Base-by-base conservation (phyloP, 768 basidiomycete genomes). In the Agaricus bisporus region DNA sequence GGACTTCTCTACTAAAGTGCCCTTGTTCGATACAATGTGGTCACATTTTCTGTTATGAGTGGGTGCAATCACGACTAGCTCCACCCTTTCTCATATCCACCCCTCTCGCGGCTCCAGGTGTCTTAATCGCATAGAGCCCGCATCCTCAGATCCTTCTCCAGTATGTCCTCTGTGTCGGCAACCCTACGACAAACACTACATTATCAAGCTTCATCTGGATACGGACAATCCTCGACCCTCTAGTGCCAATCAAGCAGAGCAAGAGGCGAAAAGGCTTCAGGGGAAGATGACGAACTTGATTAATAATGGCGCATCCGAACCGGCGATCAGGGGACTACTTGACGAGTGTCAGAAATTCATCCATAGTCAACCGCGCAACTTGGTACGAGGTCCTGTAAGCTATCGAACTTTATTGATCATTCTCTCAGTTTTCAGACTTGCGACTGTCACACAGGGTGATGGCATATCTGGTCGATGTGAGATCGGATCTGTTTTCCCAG, bases 1-100 rank as follows among this genome's bases (percentile, higher is more conserved):
- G 49, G 78, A 78, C 47, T 59, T 59, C 43, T 11, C 32, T 11
- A 3, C 8, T 32, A 32, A 82, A 79, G 63, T 73, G 76, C 7
- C 86, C 86, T 48, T 80, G 83, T 61, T 76, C 80, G 46, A 85
- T 88, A 60, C 56, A 73, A 45, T 90, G 88, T 56, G 88, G 88
- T 15, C 86, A 89, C 64, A 78, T 82, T 52, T 87, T 87, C 68
- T 89, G 84, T 60, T 67, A 69, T 57, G 66, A 64, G 72, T 73
- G 51, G 51, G 75, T 71, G 25, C 26, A 45, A 10, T 41, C 12
- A 11, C n/a, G 6, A 37, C n/a, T 41, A 42, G 6, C 45, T 12
- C 41, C 2, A 28, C 43, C 32, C 51, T 48, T 55, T 15, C 32
- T 46, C 48, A 38, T 44, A 38, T 42, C 59, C 48, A 18, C 52